Evolutionary conservation across 495 filamentous ascomycete genomes (phyloP), one percentile per base, ranked within the genome.

Genomic region (Neurospora terricola): DNA sequence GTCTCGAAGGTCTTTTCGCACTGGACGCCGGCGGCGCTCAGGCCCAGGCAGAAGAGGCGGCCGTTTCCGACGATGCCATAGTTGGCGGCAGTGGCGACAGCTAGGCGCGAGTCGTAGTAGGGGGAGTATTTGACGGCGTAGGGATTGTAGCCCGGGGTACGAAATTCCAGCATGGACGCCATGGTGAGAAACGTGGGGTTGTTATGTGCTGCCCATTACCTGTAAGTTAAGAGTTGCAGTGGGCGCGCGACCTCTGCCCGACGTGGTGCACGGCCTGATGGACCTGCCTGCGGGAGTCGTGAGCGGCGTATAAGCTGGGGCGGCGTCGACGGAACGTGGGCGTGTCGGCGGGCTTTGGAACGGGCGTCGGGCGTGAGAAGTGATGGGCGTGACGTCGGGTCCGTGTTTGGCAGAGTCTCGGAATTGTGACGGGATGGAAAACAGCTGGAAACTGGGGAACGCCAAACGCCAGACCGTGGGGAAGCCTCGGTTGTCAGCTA

Each of bases 41-140:
- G 82, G 43, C 90, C 89, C 16, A 98, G 86, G 70, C 94, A 90
- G 76, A 90, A 97, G 2, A 98, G 80, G 36, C 94, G 88, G 37
- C 96, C 96, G 85, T 99, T 99, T 72, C 96, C 96, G 6, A 98
- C 96, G 30, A 99, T 92, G 27, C 96, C 96, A 80, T 94, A 99
- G 84, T 99, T 97, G 59, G 94, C 89, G 9, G 93, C 89, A 6
- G 92, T 88, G 36, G 92, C 91, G 74, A 96, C 92, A 69, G 96
- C 96, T 34, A 99, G 87, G 40, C 94, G 91, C 70, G 92, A 94
- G 84, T 98, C 95, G 86, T 95, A 96, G 86, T 97, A 99, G 42
- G 96, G 94, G 27, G 95, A 98, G 86, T 97, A 99, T 82, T 97
- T 97, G 77, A 97, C 93, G 76, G 92, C 91, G 82, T 94, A 96